These are phyloP conservation scores for Iris pallida DNA, from an alignment of 116 monocot genomes.

Conservation along the genomic window DNA sequence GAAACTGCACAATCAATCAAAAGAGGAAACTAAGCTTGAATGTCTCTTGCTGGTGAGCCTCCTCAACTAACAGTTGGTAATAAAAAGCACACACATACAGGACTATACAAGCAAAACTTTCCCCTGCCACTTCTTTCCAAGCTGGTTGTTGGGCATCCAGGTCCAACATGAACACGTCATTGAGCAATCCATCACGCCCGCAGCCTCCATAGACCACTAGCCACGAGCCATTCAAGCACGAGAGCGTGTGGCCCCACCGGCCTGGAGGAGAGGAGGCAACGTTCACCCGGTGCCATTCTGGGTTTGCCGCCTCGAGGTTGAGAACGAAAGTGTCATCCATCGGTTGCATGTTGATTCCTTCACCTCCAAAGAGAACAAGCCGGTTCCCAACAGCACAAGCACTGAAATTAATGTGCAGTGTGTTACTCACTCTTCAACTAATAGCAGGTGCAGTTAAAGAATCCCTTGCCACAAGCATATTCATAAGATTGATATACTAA, in stretches of 20 bases:
- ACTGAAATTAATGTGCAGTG: conserved; percentile 70
- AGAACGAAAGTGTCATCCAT: conserved; percentile 92
- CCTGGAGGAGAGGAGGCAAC: conserved; percentile 71
- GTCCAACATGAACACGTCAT: conserved; percentile 66
- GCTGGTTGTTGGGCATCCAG: conserved; percentile 65
- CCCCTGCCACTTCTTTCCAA: conserved; percentile 55
- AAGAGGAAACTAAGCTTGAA: too few relatives aligned
- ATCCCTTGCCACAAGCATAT: too few relatives aligned
- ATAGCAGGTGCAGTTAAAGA: too few relatives aligned
- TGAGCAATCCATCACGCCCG: conserved; percentile 61
- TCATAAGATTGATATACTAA: too few relatives aligned
- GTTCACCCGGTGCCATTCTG: conserved; percentile 65
- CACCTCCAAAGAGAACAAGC: conserved; percentile 84
- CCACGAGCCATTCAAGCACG: conserved; percentile 60
- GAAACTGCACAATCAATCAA: too few relatives aligned
- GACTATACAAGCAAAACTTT: background rate
- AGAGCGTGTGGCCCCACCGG: conserved; percentile 77
- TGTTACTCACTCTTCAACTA: too few relatives aligned
- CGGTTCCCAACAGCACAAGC: conserved; percentile 77
- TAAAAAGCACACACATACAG: too few relatives aligned
- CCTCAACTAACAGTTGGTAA: too few relatives aligned
- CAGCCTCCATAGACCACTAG: conserved; percentile 81
- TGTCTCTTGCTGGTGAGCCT: too few relatives aligned
- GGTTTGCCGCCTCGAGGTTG: conserved; percentile 58
- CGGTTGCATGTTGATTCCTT: conserved; percentile 83